Evolutionary conservation across 257 asterid species (phyloP), one percentile per base, ranked within the genome.

Genomic region (Solanum chmielewskii): DNA sequence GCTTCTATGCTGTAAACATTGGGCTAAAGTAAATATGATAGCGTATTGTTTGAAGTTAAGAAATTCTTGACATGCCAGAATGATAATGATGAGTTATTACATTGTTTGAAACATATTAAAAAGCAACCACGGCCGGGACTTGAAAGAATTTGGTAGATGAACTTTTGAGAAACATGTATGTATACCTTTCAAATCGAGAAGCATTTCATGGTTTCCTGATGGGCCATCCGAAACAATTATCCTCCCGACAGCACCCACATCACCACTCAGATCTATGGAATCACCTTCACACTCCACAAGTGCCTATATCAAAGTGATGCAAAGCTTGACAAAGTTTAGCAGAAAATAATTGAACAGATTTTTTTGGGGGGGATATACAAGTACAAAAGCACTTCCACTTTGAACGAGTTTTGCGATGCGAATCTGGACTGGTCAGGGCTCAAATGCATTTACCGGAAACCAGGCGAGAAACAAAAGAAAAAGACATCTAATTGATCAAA

Each of bases 231-330:
- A 91, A 89, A 96, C 90, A 64, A 95, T 88, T 60, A 95, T 87
- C 89, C 98, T 91, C 83, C 99, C 98, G 82, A 96, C 98, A 87
- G 98, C 92, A 88, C 99, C 98, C 89, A 93, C 88, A 74, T 96
- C 99, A 87, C 99, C 99, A 88, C 98, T 96, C 91, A 96, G 93
- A 94, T 96, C 99, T 89, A 95, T 90, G 89, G 97, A 91, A 86
- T 96, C 98, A 39, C 98, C 98, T 69, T 96, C 99, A 91, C 97
- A 95, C 93, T 96, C 98, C 85, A 96, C 94, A 84, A 96, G 99
- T 89, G 96, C 98, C 98, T 95, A 13, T 47, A 74, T 47, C n/a
- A 73, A 69, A 45, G 87, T 70, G 56, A 81, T 82, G 76, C 62
- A 29, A 49, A 29, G 7, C 66, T 47, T 80, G 44, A 80, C 27